phyloP scores from a whole-genome alignment of 163 green algal genomes.

The Prototheca wickerhamii region DNA sequence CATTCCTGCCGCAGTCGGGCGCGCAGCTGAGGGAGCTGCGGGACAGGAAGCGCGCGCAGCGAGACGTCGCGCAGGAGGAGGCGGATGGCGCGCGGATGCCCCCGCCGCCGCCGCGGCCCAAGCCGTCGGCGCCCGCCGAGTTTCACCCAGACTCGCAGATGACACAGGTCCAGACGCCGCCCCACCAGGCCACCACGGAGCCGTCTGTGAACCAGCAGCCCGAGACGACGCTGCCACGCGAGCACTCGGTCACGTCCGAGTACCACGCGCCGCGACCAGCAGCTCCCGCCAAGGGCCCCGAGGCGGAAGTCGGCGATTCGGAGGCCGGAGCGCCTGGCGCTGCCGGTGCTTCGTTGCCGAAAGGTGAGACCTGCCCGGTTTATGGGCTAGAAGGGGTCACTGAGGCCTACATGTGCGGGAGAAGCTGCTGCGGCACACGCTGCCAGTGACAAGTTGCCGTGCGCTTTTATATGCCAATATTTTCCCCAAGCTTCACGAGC shows the following conservation, averaged over 20 bases:
- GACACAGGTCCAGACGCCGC: not conserved
- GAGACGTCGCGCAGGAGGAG: too few relatives aligned
- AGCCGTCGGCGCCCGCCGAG: not conserved
- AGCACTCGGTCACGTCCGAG: not conserved
- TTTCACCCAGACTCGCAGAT: not conserved
- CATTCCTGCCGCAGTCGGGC: slow-evolving; percentile 8
- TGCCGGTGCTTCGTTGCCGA: too few relatives aligned
- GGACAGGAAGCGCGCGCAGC: slow-evolving; percentile 6
- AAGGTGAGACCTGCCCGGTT: too few relatives aligned
- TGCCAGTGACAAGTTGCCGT: too few relatives aligned
- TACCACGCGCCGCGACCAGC: not conserved
- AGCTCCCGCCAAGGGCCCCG: not conserved
- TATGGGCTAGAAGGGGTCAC: too few relatives aligned
- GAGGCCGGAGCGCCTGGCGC: not conserved
- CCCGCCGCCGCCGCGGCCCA: too few relatives aligned
- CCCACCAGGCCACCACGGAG: not conserved
- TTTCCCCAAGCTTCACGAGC: too few relatives aligned
- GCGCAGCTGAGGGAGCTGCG: slow-evolving; percentile 19
- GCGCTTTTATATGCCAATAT: too few relatives aligned
- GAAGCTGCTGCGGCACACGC: too few relatives aligned
- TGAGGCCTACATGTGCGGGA: too few relatives aligned
- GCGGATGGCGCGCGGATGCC: too few relatives aligned
- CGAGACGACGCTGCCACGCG: not conserved
- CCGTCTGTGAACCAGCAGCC: not conserved
- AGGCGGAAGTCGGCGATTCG: not conserved